A percentile compares a stretch with the other conserved stretches of the same genome.
Evolutionary conservation across 2,329 filamentous ascomycete genomes (phyloP).

Genomic region (Daldinia sp.): DNA sequence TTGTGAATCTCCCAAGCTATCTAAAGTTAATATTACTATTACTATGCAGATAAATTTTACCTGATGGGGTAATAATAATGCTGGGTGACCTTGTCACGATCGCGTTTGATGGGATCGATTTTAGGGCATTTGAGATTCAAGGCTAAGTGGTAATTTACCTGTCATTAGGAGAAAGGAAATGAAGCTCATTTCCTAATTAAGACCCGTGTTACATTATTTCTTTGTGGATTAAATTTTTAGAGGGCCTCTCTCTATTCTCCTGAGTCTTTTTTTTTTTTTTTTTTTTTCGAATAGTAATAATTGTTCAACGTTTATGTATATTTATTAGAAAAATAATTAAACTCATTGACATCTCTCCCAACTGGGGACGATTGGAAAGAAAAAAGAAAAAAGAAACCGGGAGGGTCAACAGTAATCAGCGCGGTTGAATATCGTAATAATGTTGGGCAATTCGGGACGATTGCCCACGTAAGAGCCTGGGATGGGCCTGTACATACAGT

Average conservation of each 20-base stretch:
- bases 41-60: neutral
- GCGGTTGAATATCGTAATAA: slow-evolving; percentile 13
- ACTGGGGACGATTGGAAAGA: neutral
- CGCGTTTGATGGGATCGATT: neutral
- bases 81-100: slow-evolving; percentile 1
- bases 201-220: slow-evolving; percentile 39
- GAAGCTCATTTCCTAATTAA: slow-evolving; percentile 40
- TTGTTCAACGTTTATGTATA: neutral
- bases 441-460: slow-evolving; percentile 12
- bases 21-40: neutral
- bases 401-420: neutral
- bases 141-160: neutral
- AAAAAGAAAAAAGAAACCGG: neutral
- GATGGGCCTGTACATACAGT: slow-evolving; percentile 24
- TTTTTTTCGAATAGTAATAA: neutral
- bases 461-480: slow-evolving; percentile 8
- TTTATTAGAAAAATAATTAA: neutral
- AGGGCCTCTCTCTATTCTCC: neutral
- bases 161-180: slow-evolving; percentile 35
- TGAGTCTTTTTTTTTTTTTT: slow-evolving; percentile 10
- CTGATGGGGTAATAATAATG: neutral
- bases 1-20: neutral
- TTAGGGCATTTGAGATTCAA: slow-evolving; percentile 1
- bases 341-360: neutral
- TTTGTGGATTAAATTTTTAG: slow-evolving; percentile 31